These are phyloP conservation scores for Blastobotrys petasosporus DNA, from an alignment of 1,139 yeast genomes.

Conservation along the genomic window DNA sequence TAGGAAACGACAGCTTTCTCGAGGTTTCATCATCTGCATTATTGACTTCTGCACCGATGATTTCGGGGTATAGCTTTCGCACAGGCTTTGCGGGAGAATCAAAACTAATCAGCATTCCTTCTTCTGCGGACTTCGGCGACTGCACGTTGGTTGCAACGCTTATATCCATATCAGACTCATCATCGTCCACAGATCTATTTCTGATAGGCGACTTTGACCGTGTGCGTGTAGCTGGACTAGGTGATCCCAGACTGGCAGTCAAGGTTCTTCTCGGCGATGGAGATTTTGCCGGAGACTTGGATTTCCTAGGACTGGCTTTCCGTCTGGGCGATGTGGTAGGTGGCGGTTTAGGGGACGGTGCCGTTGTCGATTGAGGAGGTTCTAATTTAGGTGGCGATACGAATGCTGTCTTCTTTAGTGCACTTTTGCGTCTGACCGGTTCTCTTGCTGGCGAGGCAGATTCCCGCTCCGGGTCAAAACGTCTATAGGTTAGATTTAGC, in stretches of 20 bases:
- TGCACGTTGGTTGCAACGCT: slow-evolving; percentile 2
- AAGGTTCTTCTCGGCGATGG: neutral
- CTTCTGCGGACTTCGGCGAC: neutral
- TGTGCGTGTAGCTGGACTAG: slow-evolving; percentile 9
- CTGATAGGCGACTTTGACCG: slow-evolving; percentile 7
- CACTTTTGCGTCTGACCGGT: slow-evolving; percentile 7
- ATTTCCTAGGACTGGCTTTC: neutral
- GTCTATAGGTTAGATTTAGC: neutral
- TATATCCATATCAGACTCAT: slow-evolving; percentile 7
- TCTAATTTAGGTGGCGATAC: slow-evolving; percentile 1
- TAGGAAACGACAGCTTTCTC: slow-evolving; percentile 10
- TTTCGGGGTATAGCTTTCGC: slow-evolving; percentile 3
- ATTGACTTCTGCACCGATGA: too few relatives aligned
- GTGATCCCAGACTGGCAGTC: slow-evolving; percentile 3
- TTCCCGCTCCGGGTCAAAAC: slow-evolving; percentile 8
- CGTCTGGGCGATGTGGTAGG: neutral
- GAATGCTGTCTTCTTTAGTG: slow-evolving; percentile 7
- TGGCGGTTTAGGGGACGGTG: neutral
- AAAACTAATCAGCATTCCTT: slow-evolving; percentile 18
- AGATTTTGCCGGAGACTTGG: neutral
- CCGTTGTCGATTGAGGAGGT: neutral
- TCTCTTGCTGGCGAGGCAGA: slow-evolving; percentile 9
- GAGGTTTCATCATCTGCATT: neutral
- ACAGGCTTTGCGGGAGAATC: slow-evolving; percentile 16
- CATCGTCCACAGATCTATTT: neutral